Percentiles rank a stretch among this genome's conserved stretches.
phyloP scores from a whole-genome alignment of 2,329 filamentous ascomycete species.

The Xylariaceae sp. region DNA sequence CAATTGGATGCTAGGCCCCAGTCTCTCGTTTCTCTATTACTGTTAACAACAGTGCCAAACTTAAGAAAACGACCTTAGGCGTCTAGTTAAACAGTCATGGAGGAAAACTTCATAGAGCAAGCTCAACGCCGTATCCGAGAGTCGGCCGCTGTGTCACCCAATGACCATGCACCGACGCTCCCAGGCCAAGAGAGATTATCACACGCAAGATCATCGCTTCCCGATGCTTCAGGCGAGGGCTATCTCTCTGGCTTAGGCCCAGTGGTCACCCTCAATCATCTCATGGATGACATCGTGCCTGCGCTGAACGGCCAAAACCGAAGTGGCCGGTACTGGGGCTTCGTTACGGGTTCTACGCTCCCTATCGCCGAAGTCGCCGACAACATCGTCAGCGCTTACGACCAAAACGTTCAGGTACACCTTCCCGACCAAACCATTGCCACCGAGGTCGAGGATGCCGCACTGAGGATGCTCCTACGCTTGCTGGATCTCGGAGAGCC shows the following conservation, averaged over 20 bases:
- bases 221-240: slow-evolving; percentile 34
- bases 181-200: slow-evolving; percentile 45
- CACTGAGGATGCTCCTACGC: slow-evolving; percentile 71
- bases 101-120: slow-evolving; percentile 22
- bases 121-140: slow-evolving; percentile 36
- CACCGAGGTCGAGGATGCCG: slow-evolving; percentile 76
- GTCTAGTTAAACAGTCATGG: too few species aligned
- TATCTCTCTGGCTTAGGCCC: slow-evolving; percentile 44
- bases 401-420: slow-evolving; percentile 87
- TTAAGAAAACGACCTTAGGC: neutral
- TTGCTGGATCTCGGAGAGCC: slow-evolving; percentile 66
- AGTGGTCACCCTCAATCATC: slow-evolving; percentile 48
- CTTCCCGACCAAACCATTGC: slow-evolving; percentile 75
- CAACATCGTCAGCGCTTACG: slow-evolving; percentile 78
- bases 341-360: slow-evolving; percentile 82
- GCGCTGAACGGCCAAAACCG: slow-evolving; percentile 71
- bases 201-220: slow-evolving; percentile 49
- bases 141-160: slow-evolving; percentile 21
- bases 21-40: too few species aligned
- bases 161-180: slow-evolving; percentile 44
- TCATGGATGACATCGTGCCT: slow-evolving; percentile 54
- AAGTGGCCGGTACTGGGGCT: slow-evolving; percentile 79
- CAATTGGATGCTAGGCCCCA: too few species aligned
- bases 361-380: slow-evolving; percentile 83
- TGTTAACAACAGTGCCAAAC: too few species aligned